A percentile compares a stretch with the other conserved stretches of the same genome.
Evolutionary conservation across 176 grass and related monocot species (phyloP).

Genomic region (Triticum aestivum): IWGSC_CS_RefSeq_v2.1 NC_057813.1:511636333-511636832

Average conservation of each 20-base stretch:
- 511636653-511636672: not conserved
- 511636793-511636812: not conserved
- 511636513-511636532: not conserved
- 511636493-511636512: not conserved
- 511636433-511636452: not conserved
- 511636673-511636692: not conserved
- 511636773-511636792: not conserved
- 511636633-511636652: not conserved
- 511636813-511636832: not conserved
- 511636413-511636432: not conserved
- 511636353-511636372: not conserved
- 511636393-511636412: not conserved
- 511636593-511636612: not conserved
- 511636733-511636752: not conserved
- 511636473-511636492: not conserved
- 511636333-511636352: not conserved
- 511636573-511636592: not conserved
- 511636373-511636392: not conserved
- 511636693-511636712: not conserved
- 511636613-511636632: not conserved
- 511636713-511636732: not conserved
- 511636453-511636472: not conserved
- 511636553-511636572: not conserved
- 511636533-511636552: not conserved
- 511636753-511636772: not conserved